Evolutionary conservation across 2,329 filamentous ascomycete genomes (phyloP).

Genomic region (Aspergillus pseudoglaucus): DNA sequence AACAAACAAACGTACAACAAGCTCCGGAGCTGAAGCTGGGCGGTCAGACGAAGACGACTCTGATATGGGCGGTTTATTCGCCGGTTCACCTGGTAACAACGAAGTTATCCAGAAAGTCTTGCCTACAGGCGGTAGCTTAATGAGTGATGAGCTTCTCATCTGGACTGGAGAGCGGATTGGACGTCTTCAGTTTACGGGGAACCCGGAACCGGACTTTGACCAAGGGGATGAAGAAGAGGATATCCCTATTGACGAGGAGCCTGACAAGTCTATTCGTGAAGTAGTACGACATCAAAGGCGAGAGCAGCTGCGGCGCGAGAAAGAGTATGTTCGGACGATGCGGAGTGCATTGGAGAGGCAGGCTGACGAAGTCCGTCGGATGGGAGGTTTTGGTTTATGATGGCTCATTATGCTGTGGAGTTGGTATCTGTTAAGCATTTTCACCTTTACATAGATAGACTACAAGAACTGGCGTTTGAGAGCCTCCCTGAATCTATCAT

Average conservation of each 20-base stretch:
- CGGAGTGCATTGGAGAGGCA: constrained; percentile 67
- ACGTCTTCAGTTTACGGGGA: constrained; percentile 57
- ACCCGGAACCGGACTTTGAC: constrained; percentile 19
- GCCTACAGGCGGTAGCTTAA: constrained; percentile 46
- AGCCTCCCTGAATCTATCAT: too few species aligned
- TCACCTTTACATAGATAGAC: too few species aligned
- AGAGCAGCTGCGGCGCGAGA: constrained; percentile 30
- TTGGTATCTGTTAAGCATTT: too few species aligned
- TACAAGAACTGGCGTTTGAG: too few species aligned
- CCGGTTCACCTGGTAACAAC: constrained; percentile 45
- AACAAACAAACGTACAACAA: background rate
- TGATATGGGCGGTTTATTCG: constrained; percentile 52
- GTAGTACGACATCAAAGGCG: constrained; percentile 24
- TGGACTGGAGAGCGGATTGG: constrained; percentile 87
- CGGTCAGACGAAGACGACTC: constrained; percentile 14
- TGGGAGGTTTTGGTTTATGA: constrained; percentile 40
- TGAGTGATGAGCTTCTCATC: constrained; percentile 64
- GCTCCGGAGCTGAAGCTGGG: constrained; percentile 6
- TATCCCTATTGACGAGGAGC: constrained; percentile 21
- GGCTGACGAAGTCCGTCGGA: constrained; percentile 70
- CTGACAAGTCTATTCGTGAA: constrained; percentile 22
- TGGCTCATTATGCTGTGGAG: too few species aligned
- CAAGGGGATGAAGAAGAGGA: constrained; percentile 32
- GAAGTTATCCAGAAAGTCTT: constrained; percentile 78
- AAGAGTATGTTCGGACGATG: constrained; percentile 65